Evolutionary conservation across 805 yeast species (phyloP).

Genomic region (Starmerella roubikii): DNA sequence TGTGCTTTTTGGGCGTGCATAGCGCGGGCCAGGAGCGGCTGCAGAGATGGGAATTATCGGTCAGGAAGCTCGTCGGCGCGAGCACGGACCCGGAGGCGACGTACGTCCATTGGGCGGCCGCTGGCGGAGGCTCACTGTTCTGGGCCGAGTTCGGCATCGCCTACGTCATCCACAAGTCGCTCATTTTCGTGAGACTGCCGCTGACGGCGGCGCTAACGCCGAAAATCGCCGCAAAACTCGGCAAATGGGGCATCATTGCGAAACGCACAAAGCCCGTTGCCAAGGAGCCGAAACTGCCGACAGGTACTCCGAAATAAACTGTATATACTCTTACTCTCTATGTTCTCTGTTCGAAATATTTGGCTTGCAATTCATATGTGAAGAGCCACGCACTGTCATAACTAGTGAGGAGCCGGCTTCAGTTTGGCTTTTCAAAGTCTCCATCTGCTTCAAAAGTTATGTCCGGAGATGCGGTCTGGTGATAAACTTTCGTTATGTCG

Average conservation of each 20-base stretch:
- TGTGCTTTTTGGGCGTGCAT: slow-evolving; percentile 73
- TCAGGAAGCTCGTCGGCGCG: slow-evolving; percentile 49
- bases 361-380: too few species aligned
- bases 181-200: slow-evolving; percentile 74
- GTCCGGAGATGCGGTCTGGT: too few species aligned
- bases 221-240: slow-evolving; percentile 46
- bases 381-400: too few species aligned
- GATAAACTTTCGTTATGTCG: too few species aligned
- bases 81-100: slow-evolving; percentile 29
- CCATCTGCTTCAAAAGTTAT: too few species aligned
- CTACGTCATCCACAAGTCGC: slow-evolving; percentile 81
- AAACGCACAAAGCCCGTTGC: slow-evolving; percentile 30
- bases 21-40: slow-evolving; percentile 76
- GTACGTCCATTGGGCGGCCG: slow-evolving; percentile 17
- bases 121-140: slow-evolving; percentile 32
- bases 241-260: slow-evolving; percentile 68
- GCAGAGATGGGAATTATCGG: slow-evolving; percentile 47
- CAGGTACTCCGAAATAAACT: too few species aligned
- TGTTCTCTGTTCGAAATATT: too few species aligned
- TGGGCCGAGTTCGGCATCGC: slow-evolving; percentile 82
- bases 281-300: too few species aligned
- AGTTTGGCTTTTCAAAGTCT: too few species aligned
- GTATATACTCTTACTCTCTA: too few species aligned
- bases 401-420: too few species aligned
- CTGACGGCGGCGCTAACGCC: slow-evolving; percentile 89